phyloP scores from a whole-genome alignment of 2,329 filamentous ascomycete species.

The Sarocladiaceae sp. region DNA sequence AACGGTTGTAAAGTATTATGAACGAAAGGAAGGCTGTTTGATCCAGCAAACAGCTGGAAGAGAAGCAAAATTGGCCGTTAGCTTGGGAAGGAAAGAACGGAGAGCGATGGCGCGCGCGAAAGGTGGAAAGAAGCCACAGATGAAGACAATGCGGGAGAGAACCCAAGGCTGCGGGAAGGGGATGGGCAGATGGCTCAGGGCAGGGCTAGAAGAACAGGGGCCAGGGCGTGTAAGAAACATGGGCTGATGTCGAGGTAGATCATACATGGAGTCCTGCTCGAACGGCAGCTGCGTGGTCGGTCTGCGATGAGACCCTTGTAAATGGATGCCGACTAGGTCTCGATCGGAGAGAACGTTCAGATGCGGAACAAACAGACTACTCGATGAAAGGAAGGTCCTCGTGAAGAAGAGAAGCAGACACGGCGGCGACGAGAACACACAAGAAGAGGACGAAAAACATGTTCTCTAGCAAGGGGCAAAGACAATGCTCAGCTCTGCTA shows the following conservation, averaged over 20 bases:
- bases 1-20: not conserved
- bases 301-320: constrained; percentile 1
- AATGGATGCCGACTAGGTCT: constrained; percentile 1
- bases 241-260: constrained; percentile 10
- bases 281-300: not conserved
- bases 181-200: not conserved
- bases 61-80: not conserved
- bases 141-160: not conserved
- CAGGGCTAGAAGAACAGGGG: not conserved
- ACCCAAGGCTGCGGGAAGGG: not conserved
- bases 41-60: constrained; percentile 7
- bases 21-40: constrained; percentile 5
- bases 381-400: not conserved
- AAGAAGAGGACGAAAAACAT: not conserved
- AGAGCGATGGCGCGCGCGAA: not conserved
- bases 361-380: constrained; percentile 1
- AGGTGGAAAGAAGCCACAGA: not conserved
- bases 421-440: not conserved
- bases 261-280: constrained; percentile 4
- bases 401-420: not conserved
- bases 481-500: not conserved
- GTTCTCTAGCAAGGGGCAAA: no score
- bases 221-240: constrained; percentile 10
- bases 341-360: not conserved
- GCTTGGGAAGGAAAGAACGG: not conserved